A percentile compares a stretch with the other conserved stretches of the same genome.
phyloP scores from a whole-genome alignment of 352 stramenopile genomes.

The Globisporangium cederbergense region DNA sequence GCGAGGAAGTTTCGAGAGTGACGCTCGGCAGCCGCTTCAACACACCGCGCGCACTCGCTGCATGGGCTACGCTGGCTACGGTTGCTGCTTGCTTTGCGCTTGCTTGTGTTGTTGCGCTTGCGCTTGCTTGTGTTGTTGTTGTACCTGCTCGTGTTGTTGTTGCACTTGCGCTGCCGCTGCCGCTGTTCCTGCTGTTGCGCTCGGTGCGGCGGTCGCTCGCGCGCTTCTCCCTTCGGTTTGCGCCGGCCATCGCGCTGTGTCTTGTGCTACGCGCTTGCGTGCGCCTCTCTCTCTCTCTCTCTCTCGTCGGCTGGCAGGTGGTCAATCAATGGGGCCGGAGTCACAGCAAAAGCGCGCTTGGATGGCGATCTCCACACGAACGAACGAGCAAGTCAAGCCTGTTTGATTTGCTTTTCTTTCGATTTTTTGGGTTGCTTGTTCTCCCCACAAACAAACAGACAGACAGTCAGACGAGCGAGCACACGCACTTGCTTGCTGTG shows the following conservation, averaged over 20 bases:
- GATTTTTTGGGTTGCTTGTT: constrained; percentile 5
- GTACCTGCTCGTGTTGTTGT: background rate
- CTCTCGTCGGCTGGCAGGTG: background rate
- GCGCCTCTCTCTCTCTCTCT: background rate
- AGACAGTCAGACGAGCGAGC: background rate
- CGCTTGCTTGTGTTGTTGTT: background rate
- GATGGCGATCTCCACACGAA: background rate
- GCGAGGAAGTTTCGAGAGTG: background rate
- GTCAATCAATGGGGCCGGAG: background rate
- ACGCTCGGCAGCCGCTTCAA: constrained; percentile 8
- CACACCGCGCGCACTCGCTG: constrained; percentile 7
- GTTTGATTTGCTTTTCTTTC: constrained; percentile 7
- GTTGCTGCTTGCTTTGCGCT: background rate
- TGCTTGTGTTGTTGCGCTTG: background rate
- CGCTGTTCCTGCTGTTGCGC: background rate
- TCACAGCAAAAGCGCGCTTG: background rate
- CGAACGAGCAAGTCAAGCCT: background rate
- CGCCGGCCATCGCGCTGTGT: constrained; percentile 1
- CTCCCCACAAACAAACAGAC: background rate
- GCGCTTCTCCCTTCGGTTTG: constrained; percentile 7
- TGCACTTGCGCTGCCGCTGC: background rate
- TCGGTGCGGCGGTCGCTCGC: background rate
- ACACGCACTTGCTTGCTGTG: constrained; percentile 2
- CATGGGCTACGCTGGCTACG: background rate
- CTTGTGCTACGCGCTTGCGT: background rate